phyloP scores from a whole-genome alignment of 208 protist genomes.

The Leishmania aethiopica region DNA sequence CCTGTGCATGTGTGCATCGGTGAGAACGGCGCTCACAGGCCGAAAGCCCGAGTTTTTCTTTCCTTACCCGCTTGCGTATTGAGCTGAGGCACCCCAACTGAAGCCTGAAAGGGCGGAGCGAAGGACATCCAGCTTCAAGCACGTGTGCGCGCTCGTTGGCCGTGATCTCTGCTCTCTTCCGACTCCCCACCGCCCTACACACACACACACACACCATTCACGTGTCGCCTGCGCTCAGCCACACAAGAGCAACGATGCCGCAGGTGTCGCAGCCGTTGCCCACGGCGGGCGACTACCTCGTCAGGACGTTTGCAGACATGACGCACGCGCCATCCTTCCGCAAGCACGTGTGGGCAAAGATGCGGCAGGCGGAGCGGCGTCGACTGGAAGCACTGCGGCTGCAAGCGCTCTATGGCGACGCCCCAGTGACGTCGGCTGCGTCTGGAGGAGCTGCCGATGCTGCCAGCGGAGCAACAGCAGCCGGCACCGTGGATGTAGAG shows the following conservation, averaged over 20 bases:
- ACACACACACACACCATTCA: not conserved
- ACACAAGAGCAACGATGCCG: constrained; percentile 4
- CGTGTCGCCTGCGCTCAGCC: not conserved
- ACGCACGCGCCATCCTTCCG: constrained; percentile 45
- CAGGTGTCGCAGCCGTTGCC: constrained; percentile 4
- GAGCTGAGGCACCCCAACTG: not conserved
- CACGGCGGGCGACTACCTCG: constrained; percentile 31
- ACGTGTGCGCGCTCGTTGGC: not conserved
- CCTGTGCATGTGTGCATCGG: not conserved
- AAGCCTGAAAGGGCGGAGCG: not conserved
- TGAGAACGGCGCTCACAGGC: not conserved
- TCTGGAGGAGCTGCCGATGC: not conserved
- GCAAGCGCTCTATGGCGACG: constrained; percentile 77
- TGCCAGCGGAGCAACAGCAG: not conserved
- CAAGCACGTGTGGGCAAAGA: constrained; percentile 37
- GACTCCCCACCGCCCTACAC: not conserved
- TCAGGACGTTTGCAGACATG: constrained; percentile 32
- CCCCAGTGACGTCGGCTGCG: constrained; percentile 27
- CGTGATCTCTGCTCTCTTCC: not conserved
- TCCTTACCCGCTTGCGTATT: not conserved
- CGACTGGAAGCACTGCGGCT: constrained; percentile 66
- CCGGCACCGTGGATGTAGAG: not conserved
- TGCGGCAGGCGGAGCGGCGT: constrained; percentile 41
- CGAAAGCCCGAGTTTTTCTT: not conserved
- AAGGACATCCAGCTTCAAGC: not conserved